phyloP scores from a whole-genome alignment of 441 rosid species.

The Aleurites moluccanus region DNA sequence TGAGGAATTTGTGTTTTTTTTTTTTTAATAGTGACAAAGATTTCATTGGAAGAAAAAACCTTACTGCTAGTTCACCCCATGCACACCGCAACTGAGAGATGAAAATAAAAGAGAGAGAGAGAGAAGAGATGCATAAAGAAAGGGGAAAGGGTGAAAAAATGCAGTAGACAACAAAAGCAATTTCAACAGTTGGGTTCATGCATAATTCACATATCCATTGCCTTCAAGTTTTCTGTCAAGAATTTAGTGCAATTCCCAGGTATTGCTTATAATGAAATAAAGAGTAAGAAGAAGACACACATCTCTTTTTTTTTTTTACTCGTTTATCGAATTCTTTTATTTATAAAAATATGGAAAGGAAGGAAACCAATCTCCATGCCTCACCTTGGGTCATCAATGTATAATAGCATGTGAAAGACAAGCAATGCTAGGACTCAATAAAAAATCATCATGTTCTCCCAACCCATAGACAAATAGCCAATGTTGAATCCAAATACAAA shows the following conservation, averaged over 20 bases:
- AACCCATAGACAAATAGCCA: neutral
- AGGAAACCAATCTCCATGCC: no score
- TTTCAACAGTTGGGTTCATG: neutral
- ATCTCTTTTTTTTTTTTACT: no score
- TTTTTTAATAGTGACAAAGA: no score
- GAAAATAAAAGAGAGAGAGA: no score
- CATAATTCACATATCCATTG: no score
- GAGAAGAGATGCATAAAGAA: neutral
- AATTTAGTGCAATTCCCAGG: neutral
- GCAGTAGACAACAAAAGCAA: neutral
- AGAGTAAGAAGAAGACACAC: neutral
- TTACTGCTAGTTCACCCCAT: neutral
- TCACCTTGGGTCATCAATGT: neutral
- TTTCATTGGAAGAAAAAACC: neutral
- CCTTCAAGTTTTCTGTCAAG: neutral
- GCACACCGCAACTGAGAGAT: neutral
- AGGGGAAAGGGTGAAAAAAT: neutral
- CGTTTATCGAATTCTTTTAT: no score
- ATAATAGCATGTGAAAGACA: neutral
- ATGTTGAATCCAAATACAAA: neutral
- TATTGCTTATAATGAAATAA: neutral
- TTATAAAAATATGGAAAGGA: no score
- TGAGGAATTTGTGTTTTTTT: neutral
- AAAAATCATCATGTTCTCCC: neutral
- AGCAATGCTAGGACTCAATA: neutral